phyloP scores from a whole-genome alignment of 179 eudicot genomes.

The Gypsophila paniculata region DNA sequence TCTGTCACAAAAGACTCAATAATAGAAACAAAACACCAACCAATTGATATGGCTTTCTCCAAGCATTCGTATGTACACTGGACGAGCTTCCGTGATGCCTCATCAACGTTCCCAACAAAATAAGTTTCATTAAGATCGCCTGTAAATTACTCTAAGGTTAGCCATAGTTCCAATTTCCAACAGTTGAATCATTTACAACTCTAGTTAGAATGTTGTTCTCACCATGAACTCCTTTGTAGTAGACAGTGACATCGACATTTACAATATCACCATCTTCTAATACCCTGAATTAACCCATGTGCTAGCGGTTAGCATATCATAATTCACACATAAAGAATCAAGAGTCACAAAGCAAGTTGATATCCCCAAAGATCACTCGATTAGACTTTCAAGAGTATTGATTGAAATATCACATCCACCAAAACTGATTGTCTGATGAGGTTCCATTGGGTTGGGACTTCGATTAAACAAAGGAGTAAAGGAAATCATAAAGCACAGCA shows the following conservation, averaged over 20 bases:
- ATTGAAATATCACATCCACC: background rate
- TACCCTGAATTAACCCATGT: slow-evolving; percentile 50
- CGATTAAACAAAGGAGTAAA: background rate
- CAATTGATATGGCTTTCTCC: slow-evolving; percentile 92
- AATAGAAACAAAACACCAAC: slow-evolving; percentile 32
- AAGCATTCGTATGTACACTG: slow-evolving; percentile 91
- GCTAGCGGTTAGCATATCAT: background rate
- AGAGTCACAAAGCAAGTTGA: slow-evolving; percentile 7
- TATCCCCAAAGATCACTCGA: background rate
- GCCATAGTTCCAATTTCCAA: background rate
- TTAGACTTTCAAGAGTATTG: slow-evolving; percentile 1
- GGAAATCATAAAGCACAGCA: background rate
- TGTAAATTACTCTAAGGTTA: slow-evolving; percentile 30
- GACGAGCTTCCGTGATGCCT: slow-evolving; percentile 67
- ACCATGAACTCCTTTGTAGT: slow-evolving; percentile 97
- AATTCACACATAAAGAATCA: slow-evolving; percentile 2
- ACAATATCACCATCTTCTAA: slow-evolving; percentile 98
- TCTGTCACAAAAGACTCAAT: background rate
- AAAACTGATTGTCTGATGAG: background rate
- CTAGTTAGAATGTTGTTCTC: slow-evolving; percentile 20
- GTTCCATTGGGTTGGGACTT: background rate
- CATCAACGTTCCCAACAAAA: slow-evolving; percentile 97
- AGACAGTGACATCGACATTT: slow-evolving; percentile 89
- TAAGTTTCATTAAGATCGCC: slow-evolving; percentile 97
- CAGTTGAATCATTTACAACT: slow-evolving; percentile 6